Conservation (phyloP, 164 flowering plant species). For the Vitis cinerea region DNA sequence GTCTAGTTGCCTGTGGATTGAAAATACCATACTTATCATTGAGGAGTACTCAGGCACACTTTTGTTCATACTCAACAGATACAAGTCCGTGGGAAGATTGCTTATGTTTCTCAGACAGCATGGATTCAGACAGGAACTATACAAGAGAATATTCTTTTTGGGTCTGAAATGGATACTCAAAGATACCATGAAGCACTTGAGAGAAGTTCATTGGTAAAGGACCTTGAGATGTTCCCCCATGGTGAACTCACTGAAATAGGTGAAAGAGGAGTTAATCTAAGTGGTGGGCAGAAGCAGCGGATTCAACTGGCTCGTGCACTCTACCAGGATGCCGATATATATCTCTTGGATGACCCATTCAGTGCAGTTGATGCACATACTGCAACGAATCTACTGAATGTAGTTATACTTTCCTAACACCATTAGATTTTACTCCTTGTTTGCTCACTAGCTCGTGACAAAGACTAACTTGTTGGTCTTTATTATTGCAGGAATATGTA, state of each 20-base stretch:
- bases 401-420: neutral
- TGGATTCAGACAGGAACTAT: slow-evolving; percentile 41
- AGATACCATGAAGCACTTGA: slow-evolving; percentile 31
- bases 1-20: neutral
- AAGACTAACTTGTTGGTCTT: neutral
- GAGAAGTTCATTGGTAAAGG: slow-evolving; percentile 30
- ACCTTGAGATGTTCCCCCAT: slow-evolving; percentile 28
- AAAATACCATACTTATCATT: neutral
- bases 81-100: slow-evolving; percentile 29
- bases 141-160: slow-evolving; percentile 36
- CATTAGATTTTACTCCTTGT: neutral
- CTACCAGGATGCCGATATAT: slow-evolving; percentile 35
- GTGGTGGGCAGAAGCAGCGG: slow-evolving; percentile 45
- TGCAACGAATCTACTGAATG: slow-evolving; percentile 35
- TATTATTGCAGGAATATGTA: slow-evolving; percentile 40
- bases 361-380: slow-evolving; percentile 45
- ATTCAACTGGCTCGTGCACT: slow-evolving; percentile 45
- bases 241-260: slow-evolving; percentile 39
- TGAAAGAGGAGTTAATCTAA: slow-evolving; percentile 38
- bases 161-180: slow-evolving; percentile 25
- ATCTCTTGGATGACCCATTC: slow-evolving; percentile 38
- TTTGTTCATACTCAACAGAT: slow-evolving; percentile 17
- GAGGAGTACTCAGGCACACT: neutral
- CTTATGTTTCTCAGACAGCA: slow-evolving; percentile 38
- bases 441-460: neutral